These are phyloP conservation scores for Dioscorea zingiberensis DNA, from an alignment of 106 monocot genomes.

Conservation along the genomic window DNA sequence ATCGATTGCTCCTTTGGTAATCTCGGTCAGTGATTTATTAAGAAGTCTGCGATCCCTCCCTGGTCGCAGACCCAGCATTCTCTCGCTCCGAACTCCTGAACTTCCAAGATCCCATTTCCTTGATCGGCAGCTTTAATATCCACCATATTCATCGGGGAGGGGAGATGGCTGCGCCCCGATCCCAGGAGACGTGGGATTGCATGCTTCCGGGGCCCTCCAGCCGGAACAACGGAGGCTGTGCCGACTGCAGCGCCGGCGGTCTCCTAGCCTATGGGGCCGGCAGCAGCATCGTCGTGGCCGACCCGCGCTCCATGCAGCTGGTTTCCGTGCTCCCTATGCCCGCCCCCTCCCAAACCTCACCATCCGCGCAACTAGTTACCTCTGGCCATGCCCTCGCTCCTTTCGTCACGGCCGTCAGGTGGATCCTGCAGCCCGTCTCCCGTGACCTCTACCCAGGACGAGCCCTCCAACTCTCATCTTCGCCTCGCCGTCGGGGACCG, in stretches of 20 bases:
- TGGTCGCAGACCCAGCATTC: background rate
- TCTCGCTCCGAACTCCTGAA: no score
- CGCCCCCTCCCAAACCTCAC: conserved; percentile 10
- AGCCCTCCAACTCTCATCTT: conserved; percentile 49
- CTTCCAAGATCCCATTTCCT: background rate
- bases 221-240: conserved; percentile 67
- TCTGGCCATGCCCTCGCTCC: conserved; percentile 50
- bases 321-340: conserved; percentile 85
- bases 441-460: conserved; percentile 45
- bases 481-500: conserved; percentile 84
- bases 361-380: conserved; percentile 11
- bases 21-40: background rate
- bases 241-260: conserved; percentile 56
- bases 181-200: conserved; percentile 37
- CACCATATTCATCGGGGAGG: background rate
- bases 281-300: conserved; percentile 63
- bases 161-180: conserved; percentile 14
- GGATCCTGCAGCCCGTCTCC: conserved; percentile 51
- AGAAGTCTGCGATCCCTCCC: no score
- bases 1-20: background rate
- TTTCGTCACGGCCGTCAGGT: conserved; percentile 73
- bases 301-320: conserved; percentile 79
- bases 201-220: conserved; percentile 81
- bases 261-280: conserved; percentile 87
- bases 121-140: background rate